These are phyloP conservation scores for Epichloe festucae DNA, from an alignment of 2,329 filamentous ascomycete genomes.

Conservation along the genomic window DNA sequence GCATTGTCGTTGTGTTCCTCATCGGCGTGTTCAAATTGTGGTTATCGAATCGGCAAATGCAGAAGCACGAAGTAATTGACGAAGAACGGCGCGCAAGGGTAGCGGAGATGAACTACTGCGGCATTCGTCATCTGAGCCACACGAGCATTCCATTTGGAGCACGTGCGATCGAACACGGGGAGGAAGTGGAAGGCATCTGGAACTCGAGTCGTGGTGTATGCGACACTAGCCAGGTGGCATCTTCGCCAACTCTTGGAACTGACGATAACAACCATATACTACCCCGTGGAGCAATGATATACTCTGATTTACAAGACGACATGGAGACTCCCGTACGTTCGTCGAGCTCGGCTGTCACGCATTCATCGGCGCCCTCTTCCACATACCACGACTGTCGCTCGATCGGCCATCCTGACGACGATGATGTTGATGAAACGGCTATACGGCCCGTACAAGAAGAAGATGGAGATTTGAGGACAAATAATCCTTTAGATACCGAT, in stretches of 20 bases:
- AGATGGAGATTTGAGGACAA: background rate
- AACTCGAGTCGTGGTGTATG: constrained; percentile 42
- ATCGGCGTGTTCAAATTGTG: constrained; percentile 56
- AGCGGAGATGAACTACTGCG: constrained; percentile 41
- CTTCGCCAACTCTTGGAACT: constrained; percentile 13
- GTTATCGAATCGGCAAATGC: constrained; percentile 41
- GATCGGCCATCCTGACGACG: background rate
- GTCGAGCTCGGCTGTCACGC: background rate
- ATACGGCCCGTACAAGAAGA: background rate
- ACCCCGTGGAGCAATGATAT: background rate
- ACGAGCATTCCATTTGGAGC: constrained; percentile 74
- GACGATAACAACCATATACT: background rate
- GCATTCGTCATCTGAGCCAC: constrained; percentile 24
- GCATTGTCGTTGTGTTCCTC: constrained; percentile 57
- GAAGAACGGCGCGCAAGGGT: constrained; percentile 47
- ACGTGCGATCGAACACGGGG: constrained; percentile 68
- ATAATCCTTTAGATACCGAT: background rate
- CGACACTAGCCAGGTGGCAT: constrained; percentile 11
- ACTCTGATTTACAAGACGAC: background rate
- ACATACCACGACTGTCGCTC: background rate
- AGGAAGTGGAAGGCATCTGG: constrained; percentile 79
- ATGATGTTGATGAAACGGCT: background rate
- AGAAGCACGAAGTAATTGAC: constrained; percentile 50
- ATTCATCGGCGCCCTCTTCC: background rate
- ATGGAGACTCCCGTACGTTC: background rate